Percentiles rank a stretch among this genome's conserved stretches.
Conservation (phyloP, 306 rosid species). For the Quercus alba region DNA sequence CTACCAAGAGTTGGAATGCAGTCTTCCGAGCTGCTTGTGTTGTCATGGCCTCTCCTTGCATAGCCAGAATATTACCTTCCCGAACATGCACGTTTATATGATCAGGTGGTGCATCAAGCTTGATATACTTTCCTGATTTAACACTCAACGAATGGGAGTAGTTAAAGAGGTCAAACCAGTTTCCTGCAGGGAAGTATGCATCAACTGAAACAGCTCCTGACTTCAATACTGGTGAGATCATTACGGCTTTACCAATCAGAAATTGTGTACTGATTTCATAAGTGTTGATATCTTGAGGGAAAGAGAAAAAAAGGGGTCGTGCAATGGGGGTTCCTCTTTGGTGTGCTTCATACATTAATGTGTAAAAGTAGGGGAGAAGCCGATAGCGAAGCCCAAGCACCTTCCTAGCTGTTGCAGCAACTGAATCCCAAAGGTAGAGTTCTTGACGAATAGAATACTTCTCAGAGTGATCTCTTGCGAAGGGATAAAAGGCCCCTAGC, state of each 20-base stretch:
- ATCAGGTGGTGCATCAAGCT: conserved; percentile 64
- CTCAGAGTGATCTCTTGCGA: conserved; percentile 78
- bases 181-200: conserved; percentile 88
- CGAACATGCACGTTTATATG: conserved; percentile 73
- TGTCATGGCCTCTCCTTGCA: conserved; percentile 74
- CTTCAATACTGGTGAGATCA: conserved; percentile 72
- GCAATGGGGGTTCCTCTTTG: conserved; percentile 75
- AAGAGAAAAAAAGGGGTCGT: conserved; percentile 86
- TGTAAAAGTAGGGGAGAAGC: conserved; percentile 82
- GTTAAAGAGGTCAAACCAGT: conserved; percentile 87
- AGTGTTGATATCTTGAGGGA: conserved; percentile 68
- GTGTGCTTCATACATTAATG: conserved; percentile 75
- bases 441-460: conserved; percentile 51
- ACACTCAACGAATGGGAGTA: conserved; percentile 47
- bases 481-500: conserved; percentile 93
- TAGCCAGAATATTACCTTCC: conserved; percentile 65
- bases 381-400: conserved; percentile 80
- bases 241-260: conserved; percentile 63
- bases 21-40: conserved; percentile 51
- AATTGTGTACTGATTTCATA: conserved; percentile 72
- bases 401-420: conserved; percentile 74
- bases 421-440: conserved; percentile 86
- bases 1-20: conserved; percentile 64
- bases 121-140: conserved; percentile 46
- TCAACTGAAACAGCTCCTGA: conserved; percentile 51